Percentiles rank a stretch among this genome's conserved stretches.
Conservation (phyloP, 1,284 basidiomycete genomes). For the Sanguinoderma infundibulare region DNA sequence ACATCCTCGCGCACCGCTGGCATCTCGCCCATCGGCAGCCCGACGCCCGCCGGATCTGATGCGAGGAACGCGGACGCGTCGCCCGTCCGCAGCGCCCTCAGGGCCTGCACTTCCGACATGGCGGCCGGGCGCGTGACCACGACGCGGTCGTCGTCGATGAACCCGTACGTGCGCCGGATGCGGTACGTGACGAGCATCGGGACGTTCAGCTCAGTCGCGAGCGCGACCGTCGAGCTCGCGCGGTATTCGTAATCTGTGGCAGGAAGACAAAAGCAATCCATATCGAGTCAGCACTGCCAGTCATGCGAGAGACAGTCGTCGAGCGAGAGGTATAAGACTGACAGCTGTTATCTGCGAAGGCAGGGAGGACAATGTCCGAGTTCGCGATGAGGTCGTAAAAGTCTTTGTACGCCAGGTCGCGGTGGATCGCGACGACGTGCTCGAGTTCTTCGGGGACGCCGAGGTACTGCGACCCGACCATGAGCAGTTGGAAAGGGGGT, state of each 20-base stretch:
- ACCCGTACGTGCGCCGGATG: conserved; percentile 39
- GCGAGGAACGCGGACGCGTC: conserved; percentile 25
- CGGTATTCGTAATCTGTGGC: conserved; percentile 36
- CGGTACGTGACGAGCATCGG: conserved; percentile 42
- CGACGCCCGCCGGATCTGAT: conserved; percentile 22
- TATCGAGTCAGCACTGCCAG: not conserved
- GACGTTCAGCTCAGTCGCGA: conserved; percentile 42
- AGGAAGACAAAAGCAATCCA: not conserved
- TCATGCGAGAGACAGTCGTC: not conserved
- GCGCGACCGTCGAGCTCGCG: conserved; percentile 43
- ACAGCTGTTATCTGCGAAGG: conserved; percentile 36
- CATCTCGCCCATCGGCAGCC: conserved; percentile 17
- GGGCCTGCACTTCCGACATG: conserved; percentile 40
- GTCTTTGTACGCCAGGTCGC: conserved; percentile 37
- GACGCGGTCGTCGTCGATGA: conserved; percentile 41
- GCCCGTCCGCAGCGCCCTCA: conserved; percentile 40
- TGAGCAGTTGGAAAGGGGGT: conserved; percentile 39
- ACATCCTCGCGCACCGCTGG: conserved; percentile 17
- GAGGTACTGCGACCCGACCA: conserved; percentile 39
- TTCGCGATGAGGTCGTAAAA: conserved; percentile 41
- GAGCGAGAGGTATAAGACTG: not conserved
- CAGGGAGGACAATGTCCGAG: conserved; percentile 44
- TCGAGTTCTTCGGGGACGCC: conserved; percentile 38
- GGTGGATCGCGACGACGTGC: conserved; percentile 38
- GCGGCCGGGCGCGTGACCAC: conserved; percentile 42